Conservation (phyloP, 139 green algal genomes). For the Coccomyxa sp. region DNA sequence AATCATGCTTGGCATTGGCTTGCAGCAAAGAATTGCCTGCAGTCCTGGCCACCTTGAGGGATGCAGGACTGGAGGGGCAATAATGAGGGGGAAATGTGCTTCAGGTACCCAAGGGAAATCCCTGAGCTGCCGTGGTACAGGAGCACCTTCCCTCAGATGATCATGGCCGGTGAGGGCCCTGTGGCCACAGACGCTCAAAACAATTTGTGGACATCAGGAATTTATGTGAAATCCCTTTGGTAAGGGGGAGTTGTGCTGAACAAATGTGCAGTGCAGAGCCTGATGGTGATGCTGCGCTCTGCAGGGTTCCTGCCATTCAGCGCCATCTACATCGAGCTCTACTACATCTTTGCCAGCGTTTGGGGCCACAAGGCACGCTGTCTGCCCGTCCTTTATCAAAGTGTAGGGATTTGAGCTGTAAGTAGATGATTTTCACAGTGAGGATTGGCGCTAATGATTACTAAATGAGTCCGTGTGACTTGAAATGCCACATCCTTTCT, state of each 20-base stretch:
- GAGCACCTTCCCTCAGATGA: conserved; percentile 76
- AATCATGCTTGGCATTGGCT: no score
- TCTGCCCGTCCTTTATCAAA: conserved; percentile 1
- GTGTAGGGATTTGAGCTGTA: no score
- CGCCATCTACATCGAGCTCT: conserved; percentile 98
- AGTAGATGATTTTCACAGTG: no score
- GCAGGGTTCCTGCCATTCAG: conserved; percentile 89
- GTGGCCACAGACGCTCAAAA: neutral
- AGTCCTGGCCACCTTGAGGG: no score
- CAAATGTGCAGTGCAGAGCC: no score
- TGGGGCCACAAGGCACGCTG: conserved; percentile 87
- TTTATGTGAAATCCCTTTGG: neutral
- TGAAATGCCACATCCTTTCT: neutral
- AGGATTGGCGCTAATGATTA: no score
- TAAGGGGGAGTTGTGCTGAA: no score
- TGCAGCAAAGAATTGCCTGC: no score
- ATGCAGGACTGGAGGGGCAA: no score
- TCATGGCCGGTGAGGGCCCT: conserved; percentile 60
- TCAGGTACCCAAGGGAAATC: conserved; percentile 62
- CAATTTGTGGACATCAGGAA: neutral
- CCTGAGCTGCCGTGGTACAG: conserved; percentile 89
- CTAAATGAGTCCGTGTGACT: no score
- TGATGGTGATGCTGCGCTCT: neutral
- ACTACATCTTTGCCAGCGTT: conserved; percentile 96
- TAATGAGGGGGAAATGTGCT: neutral